Evolutionary conservation across 2,329 filamentous ascomycete species (phyloP), one percentile per base, ranked within the genome.

Genomic region (Simplicillium sp.): DNA sequence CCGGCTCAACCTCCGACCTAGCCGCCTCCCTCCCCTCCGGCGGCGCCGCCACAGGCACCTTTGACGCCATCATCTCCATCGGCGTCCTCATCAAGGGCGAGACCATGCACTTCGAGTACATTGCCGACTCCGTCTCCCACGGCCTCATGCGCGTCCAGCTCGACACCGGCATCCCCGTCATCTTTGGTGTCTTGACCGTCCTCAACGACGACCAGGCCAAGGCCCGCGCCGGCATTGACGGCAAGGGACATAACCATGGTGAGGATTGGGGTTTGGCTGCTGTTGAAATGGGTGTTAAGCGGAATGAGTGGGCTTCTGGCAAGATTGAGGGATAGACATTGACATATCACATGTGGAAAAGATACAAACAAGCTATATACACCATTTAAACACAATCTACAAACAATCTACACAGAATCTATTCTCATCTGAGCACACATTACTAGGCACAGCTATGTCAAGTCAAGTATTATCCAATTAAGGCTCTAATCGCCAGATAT

Each of bases 21-120:
- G 64, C 73, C 12, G 53, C 67, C 14, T 46, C 69, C 15, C 9
- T 25, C 6, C 20, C 20, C 5, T 46, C 62, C 36, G 47, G 59
- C 25, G 54, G 65, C 3, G 50, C 64, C 3, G 58, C 62, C n/a
- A 65, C 74, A 43, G 66, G 70, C 42, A 78, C 87, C 15, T 97
- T 97, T 55, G 90, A 97, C 58, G 92, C 92, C 47, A 80, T 98
- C 48, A 89, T 98, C 50, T 88, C 92, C 40, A 85, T 98, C 51
- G 92, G 92, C 42, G 89, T 95, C 42, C 77, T 98, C 46, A 96
- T 98, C 68, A 98, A 98, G 71, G 92, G 92, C 60, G 86, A 94
- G 66, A 97, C 92, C 7, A 96, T 96, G 88, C 92, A 98, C 67
- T 98, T 98, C 57, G 92, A 98, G 67, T 97, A 98, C 68, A 98